Evolutionary conservation across 116 monocot species (phyloP).

Genomic region (Posidonia oceanica): DNA sequence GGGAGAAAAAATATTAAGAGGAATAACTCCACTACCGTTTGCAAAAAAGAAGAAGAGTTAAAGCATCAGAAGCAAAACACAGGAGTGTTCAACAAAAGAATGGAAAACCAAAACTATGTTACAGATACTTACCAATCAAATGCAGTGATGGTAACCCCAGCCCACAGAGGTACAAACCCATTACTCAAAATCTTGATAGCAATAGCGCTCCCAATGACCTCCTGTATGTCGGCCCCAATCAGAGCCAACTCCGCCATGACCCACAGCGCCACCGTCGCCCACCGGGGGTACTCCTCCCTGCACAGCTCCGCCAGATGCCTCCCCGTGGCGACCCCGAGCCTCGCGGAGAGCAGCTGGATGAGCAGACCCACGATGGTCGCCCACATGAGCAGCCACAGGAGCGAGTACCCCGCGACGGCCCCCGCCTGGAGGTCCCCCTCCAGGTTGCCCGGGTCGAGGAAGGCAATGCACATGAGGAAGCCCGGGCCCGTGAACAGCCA

Average conservation of each 20-base stretch:
- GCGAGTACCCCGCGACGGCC: constrained; percentile 67
- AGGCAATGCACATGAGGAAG: constrained; percentile 87
- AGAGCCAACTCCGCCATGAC: constrained; percentile 81
- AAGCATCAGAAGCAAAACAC: too few relatives aligned
- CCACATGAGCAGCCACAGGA: constrained; percentile 85
- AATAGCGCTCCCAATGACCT: constrained; percentile 92
- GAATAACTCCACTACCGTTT: too few relatives aligned
- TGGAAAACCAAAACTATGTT: too few relatives aligned
- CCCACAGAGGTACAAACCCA: constrained; percentile 70
- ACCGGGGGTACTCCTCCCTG: constrained; percentile 74
- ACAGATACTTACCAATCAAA: constrained; percentile 40
- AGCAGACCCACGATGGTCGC: constrained; percentile 80
- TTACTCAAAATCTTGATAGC: constrained; percentile 82
- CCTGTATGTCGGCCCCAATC: constrained; percentile 90
- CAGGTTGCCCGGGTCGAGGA: constrained; percentile 85
- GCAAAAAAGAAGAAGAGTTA: too few relatives aligned
- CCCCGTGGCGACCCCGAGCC: constrained; percentile 76
- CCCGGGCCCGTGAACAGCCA: constrained; percentile 93
- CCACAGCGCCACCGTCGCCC: constrained; percentile 63
- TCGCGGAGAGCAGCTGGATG: constrained; percentile 68
- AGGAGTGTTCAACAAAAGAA: too few relatives aligned
- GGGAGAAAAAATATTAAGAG: too few relatives aligned
- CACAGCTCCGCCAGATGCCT: constrained; percentile 91
- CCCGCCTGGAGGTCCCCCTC: constrained; percentile 94
- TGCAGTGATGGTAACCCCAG: constrained; percentile 77